Evolutionary conservation across 2,329 filamentous ascomycete species (phyloP).

Genomic region (Cytospora paraplurivora): DNA sequence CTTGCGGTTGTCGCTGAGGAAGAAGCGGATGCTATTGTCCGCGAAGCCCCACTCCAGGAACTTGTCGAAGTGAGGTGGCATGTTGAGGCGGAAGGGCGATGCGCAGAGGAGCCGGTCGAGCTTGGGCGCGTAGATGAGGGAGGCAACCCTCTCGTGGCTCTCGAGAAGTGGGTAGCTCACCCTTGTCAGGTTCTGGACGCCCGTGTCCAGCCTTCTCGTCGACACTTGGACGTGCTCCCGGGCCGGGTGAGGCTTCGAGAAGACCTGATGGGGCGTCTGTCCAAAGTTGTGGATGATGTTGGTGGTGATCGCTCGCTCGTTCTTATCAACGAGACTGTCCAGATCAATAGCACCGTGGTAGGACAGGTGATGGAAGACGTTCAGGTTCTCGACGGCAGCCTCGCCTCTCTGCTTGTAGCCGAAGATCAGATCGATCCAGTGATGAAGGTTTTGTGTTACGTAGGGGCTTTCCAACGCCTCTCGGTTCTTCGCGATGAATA

Average conservation of each 20-base stretch:
- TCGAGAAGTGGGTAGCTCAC: constrained; percentile 77
- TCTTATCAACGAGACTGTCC: constrained; percentile 84
- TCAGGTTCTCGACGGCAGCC: constrained; percentile 84
- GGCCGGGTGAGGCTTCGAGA: constrained; percentile 76
- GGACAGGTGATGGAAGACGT: constrained; percentile 94
- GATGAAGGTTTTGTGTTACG: constrained; percentile 84
- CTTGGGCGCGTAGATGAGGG: constrained; percentile 75
- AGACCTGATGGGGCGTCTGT: constrained; percentile 95
- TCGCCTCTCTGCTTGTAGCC: constrained; percentile 93
- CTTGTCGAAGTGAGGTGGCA: constrained; percentile 84
- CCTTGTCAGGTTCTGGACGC: constrained; percentile 73
- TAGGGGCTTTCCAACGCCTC: constrained; percentile 92
- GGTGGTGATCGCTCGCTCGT: constrained; percentile 85
- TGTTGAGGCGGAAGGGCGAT: constrained; percentile 81
- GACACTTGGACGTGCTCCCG: constrained; percentile 69
- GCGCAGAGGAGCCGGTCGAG: constrained; percentile 82
- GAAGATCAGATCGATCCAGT: constrained; percentile 96
- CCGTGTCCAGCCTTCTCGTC: constrained; percentile 72
- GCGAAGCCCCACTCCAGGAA: constrained; percentile 96
- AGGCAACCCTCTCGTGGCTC: constrained; percentile 77
- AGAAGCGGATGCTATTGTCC: constrained; percentile 91
- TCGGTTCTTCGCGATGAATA: constrained; percentile 95
- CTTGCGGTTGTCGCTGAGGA: constrained; percentile 79
- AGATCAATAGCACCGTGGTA: constrained; percentile 93
- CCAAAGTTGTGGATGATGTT: constrained; percentile 99